phyloP scores from a whole-genome alignment of 2,329 filamentous ascomycete genomes.

The Ascochyta rabiei region DNA sequence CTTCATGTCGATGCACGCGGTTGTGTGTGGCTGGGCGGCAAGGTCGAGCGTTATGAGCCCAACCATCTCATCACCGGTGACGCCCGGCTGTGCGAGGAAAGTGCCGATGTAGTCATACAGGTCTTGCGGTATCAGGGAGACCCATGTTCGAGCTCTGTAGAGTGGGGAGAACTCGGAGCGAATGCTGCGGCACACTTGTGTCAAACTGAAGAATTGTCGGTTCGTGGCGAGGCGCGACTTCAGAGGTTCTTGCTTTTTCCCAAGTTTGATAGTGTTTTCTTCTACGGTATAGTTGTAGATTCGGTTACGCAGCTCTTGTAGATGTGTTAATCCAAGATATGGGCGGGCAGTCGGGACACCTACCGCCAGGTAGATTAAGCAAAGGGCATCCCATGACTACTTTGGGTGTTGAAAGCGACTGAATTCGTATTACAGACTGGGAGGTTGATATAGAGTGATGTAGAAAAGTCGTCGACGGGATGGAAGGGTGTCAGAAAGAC shows the following conservation, averaged over 20 bases:
- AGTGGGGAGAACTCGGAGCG: neutral
- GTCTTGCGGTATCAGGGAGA: neutral
- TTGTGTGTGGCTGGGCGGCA: neutral
- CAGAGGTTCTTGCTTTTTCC: neutral
- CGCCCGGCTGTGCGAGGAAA: neutral
- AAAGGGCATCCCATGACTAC: neutral
- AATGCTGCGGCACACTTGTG: slow-evolving; percentile 2
- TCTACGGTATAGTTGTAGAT: neutral
- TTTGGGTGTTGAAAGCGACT: neutral
- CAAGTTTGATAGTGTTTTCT: neutral
- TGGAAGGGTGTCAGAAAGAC: too few relatives aligned
- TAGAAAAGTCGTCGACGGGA: too few relatives aligned
- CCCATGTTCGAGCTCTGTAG: neutral
- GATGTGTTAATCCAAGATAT: neutral
- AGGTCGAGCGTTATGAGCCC: neutral
- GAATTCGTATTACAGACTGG: neutral
- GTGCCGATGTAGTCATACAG: slow-evolving; percentile 1
- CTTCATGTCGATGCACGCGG: neutral
- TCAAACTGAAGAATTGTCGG: neutral
- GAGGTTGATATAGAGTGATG: neutral
- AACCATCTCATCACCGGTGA: neutral
- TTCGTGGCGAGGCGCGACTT: neutral
- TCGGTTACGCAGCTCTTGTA: slow-evolving; percentile 2
- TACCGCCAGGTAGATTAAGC: slow-evolving; percentile 6
- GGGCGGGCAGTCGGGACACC: neutral